Percentiles rank a stretch among this genome's conserved stretches.
These are phyloP conservation scores for Boletus speciosus DNA, from an alignment of 768 basidiomycete species.

Conservation along the genomic window DNA sequence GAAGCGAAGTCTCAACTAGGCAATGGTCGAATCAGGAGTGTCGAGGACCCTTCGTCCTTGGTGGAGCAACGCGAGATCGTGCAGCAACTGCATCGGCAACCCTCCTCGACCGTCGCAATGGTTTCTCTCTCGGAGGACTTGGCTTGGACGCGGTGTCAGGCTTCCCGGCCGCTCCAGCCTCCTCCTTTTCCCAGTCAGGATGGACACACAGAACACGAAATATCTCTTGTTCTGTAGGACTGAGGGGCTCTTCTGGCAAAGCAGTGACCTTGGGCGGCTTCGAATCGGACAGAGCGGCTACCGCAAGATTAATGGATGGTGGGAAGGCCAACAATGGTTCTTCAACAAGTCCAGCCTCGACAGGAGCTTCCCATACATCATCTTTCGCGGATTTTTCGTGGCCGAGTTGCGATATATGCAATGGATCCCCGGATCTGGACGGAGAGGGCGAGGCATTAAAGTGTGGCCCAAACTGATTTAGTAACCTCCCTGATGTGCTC, in stretches of 20 bases:
- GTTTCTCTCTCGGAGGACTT: slow-evolving; percentile 6
- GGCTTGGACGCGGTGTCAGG: background rate
- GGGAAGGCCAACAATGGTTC: slow-evolving; percentile 23
- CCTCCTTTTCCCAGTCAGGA: slow-evolving; percentile 50
- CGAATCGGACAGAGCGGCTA: slow-evolving; percentile 27
- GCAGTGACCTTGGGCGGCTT: slow-evolving; percentile 6
- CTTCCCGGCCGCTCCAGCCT: slow-evolving; percentile 12
- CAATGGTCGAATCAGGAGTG: slow-evolving; percentile 20
- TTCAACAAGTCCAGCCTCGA: slow-evolving; percentile 20
- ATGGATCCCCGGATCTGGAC: background rate
- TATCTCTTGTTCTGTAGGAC: slow-evolving; percentile 66
- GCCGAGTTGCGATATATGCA: slow-evolving; percentile 4
- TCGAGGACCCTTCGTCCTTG: slow-evolving; percentile 24
- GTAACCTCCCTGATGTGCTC: slow-evolving; percentile 43
- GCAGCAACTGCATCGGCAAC: slow-evolving; percentile 59
- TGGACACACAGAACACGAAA: slow-evolving; percentile 61
- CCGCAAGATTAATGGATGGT: slow-evolving; percentile 29
- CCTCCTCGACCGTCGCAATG: slow-evolving; percentile 53
- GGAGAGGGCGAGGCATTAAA: slow-evolving; percentile 45
- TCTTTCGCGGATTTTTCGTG: slow-evolving; percentile 6
- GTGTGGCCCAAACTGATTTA: slow-evolving; percentile 62
- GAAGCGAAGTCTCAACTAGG: background rate
- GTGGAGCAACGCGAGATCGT: slow-evolving; percentile 41
- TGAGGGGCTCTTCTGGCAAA: slow-evolving; percentile 47
- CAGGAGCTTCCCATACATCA: slow-evolving; percentile 18